These are phyloP conservation scores for Trichoderma polysporum DNA, from an alignment of 2,329 filamentous ascomycete genomes.

Conservation along the genomic window DNA sequence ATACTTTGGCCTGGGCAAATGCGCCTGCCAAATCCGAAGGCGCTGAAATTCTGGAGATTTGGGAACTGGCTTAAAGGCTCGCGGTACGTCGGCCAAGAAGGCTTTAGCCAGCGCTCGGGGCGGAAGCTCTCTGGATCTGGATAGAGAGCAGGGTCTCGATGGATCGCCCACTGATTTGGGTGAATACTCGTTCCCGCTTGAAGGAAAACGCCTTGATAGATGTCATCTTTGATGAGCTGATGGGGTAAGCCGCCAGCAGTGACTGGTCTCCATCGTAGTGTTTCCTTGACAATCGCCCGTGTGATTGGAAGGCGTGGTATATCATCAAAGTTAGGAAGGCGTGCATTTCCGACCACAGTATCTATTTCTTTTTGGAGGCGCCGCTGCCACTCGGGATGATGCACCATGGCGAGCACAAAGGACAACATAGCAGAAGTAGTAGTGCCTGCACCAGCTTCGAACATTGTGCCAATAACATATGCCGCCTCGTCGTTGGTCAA, in stretches of 20 bases:
- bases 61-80: conserved; percentile 63
- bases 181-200: conserved; percentile 36
- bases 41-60: conserved; percentile 58
- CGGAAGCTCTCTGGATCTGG: conserved; percentile 62
- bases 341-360: conserved; percentile 49
- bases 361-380: conserved; percentile 59
- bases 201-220: conserved; percentile 49
- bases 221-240: conserved; percentile 50
- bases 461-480: conserved; percentile 30
- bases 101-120: conserved; percentile 62
- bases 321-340: conserved; percentile 52
- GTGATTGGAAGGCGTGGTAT: conserved; percentile 52
- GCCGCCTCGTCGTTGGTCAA: background rate
- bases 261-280: conserved; percentile 55
- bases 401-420: conserved; percentile 52
- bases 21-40: conserved; percentile 8
- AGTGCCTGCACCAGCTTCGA: conserved; percentile 51
- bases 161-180: conserved; percentile 45
- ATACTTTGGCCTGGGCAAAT: conserved; percentile 5
- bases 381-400: conserved; percentile 53
- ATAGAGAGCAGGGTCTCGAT: conserved; percentile 58
- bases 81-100: conserved; percentile 63
- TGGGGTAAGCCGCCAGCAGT: conserved; percentile 43
- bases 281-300: conserved; percentile 58
- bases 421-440: conserved; percentile 51